Conservation (phyloP, 306 rosid genomes). For the Sphenostylis stenocarpa region DNA sequence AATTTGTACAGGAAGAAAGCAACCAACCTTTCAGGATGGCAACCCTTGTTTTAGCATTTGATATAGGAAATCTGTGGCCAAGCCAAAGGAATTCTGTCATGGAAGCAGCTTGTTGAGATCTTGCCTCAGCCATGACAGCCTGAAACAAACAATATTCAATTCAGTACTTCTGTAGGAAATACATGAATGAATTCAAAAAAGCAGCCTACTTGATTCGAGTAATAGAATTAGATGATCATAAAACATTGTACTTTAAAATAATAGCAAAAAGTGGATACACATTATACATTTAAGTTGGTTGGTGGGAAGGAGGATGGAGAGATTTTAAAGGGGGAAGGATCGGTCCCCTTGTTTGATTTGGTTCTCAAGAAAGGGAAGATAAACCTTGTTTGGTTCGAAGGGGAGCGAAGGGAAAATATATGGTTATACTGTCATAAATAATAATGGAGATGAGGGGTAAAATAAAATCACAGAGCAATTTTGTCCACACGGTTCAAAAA, state of each 20-base stretch:
- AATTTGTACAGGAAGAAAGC: conserved; percentile 12
- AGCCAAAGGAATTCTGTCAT: conserved; percentile 98
- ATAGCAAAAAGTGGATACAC: neutral
- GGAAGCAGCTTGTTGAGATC: conserved; percentile 99
- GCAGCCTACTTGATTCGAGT: conserved; percentile 3
- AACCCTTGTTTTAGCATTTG: conserved; percentile 97
- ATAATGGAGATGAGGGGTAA: neutral
- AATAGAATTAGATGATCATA: conserved; percentile 4
- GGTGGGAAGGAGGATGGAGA: too few relatives aligned
- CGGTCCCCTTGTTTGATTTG: neutral
- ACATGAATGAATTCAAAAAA: conserved; percentile 20
- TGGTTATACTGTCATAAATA: neutral
- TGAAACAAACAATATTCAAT: conserved; percentile 40
- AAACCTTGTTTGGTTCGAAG: neutral
- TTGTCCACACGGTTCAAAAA: neutral
- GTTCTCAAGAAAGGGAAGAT: neutral
- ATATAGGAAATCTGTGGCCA: conserved; percentile 89
- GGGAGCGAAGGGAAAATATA: neutral
- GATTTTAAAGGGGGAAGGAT: neutral
- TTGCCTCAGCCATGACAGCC: conserved; percentile 99
- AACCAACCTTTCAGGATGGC: conserved; percentile 83
- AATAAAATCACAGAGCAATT: neutral
- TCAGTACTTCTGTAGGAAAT: conserved; percentile 4
- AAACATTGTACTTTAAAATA: neutral
- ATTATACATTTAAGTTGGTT: neutral